Base-by-base conservation (phyloP, 106 monocot genomes). In the Apostasia shenzhenica region DNA sequence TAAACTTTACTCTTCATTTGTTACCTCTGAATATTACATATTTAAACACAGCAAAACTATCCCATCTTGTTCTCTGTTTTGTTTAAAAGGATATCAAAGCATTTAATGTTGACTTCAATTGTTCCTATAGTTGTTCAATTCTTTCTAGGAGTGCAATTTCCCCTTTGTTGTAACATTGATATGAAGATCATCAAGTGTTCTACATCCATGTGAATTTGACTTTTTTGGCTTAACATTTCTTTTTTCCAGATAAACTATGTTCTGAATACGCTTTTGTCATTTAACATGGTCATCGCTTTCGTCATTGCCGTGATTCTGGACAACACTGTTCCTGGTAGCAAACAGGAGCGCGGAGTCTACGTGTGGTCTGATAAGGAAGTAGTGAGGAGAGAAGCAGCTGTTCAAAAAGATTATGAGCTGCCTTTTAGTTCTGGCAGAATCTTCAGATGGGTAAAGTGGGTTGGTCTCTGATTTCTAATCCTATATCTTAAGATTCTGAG, bases 361-460 rank as follows among this genome's bases (percentile, higher is more conserved):
- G 83, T 85, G n/a, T 97, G 95, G 95, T 91, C 91, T 39, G 83
- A 89, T 2, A 46, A 64, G 2, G 94, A 88, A 52, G 72, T 59
- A 10, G 88, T 84, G 64, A 87, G 83, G 45, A 80, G 79, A 71
- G 87, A 91, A 52, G 61, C 83, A 11, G 71, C 82, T 55, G 58
- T 84, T 39, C 59, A 72, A 40, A 86, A 62, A 63, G 95, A 97
- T 54, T 97, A 97, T 45, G 76, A 79, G 50, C 69, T 97, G 6
- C 95, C 95, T 66, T 89, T 84, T 57, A 80, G 70, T 66, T 61
- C 87, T 53, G 88, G 92, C 5, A 70, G 75, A 37, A 38, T 72
- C 2, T 92, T 97, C 78, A 83, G 79, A 69, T 97, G 95, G 92
- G 86, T 89, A 46, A 92, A 92, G 61, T 97, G 92, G 84, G 89